Evolutionary conservation across 148 eudicot species (phyloP).

Genomic region (Vaccinium myrtillus): DNA sequence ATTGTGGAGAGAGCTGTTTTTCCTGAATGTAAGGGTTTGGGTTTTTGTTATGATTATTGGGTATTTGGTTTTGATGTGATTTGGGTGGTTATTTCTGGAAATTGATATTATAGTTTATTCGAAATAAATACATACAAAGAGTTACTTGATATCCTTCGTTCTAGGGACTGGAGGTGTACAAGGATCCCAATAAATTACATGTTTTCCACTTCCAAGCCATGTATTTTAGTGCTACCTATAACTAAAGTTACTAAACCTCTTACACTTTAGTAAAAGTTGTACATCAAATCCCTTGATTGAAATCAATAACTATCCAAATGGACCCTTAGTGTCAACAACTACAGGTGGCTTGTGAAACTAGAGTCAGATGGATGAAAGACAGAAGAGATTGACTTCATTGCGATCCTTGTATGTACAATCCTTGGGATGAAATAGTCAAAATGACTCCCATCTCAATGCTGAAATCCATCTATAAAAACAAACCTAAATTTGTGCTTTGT

Average conservation of each 20-base stretch:
- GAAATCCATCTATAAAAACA: no score
- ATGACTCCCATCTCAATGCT: no score
- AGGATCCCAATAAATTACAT: neutral
- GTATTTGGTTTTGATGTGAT: neutral
- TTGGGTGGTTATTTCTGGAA: no score
- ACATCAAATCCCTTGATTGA: neutral
- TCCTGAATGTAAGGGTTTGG: slow-evolving; percentile 63
- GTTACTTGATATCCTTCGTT: neutral
- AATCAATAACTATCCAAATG: neutral
- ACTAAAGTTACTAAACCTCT: neutral
- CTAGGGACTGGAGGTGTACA: neutral
- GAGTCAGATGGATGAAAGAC: neutral
- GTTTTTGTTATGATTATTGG: neutral
- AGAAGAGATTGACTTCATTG: neutral
- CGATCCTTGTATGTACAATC: neutral
- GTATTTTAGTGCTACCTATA: neutral
- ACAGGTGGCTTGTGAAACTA: neutral
- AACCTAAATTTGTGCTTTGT: no score
- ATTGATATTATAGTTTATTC: neutral
- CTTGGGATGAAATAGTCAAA: neutral
- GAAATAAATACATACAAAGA: neutral
- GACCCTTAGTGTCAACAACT: neutral
- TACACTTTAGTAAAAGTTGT: neutral
- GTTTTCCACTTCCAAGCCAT: neutral
- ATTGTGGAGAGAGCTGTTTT: slow-evolving; percentile 67